phyloP scores from a whole-genome alignment of 1,139 yeast genomes.

The Saccharomyces hybrid region DNA sequence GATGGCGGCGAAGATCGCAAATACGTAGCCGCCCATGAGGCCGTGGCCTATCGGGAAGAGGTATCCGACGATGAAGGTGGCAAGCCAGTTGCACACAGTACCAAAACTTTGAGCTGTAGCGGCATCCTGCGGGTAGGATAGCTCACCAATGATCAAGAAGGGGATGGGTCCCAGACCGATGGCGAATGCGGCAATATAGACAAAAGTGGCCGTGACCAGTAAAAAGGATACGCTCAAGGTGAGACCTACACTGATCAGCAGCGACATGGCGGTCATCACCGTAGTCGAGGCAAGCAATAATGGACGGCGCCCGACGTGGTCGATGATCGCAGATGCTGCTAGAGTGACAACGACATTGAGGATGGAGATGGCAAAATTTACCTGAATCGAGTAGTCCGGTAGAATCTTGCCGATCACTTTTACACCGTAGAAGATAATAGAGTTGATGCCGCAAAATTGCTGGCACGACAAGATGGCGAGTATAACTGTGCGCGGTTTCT shows the following conservation, averaged over 20 bases:
- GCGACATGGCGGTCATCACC: conserved; percentile 62
- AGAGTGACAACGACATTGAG: conserved; percentile 69
- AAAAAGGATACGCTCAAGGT: conserved; percentile 40
- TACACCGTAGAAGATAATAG: conserved; percentile 88
- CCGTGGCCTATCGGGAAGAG: conserved; percentile 66
- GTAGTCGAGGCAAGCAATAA: conserved; percentile 55
- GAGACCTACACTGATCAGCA: conserved; percentile 61
- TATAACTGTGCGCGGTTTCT: conserved; percentile 55
- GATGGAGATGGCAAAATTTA: conserved; percentile 67
- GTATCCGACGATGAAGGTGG: conserved; percentile 76
- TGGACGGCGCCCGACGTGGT: conserved; percentile 67
- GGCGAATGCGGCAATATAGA: conserved; percentile 78
- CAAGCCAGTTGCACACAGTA: conserved; percentile 82
- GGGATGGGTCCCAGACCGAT: conserved; percentile 94
- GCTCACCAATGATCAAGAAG: conserved; percentile 79
- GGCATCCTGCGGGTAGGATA: conserved; percentile 70
- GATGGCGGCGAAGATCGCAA: conserved; percentile 57
- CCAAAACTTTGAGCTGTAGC: conserved; percentile 92
- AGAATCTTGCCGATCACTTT: conserved; percentile 55
- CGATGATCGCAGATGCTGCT: conserved; percentile 64
- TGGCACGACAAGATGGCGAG: conserved; percentile 76
- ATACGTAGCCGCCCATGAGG: conserved; percentile 70
- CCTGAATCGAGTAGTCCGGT: conserved; percentile 61
- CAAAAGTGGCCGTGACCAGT: conserved; percentile 58
- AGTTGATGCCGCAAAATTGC: conserved; percentile 87